Conservation (phyloP, 805 yeast genomes). For the Monosporozyma servazzii region DNA sequence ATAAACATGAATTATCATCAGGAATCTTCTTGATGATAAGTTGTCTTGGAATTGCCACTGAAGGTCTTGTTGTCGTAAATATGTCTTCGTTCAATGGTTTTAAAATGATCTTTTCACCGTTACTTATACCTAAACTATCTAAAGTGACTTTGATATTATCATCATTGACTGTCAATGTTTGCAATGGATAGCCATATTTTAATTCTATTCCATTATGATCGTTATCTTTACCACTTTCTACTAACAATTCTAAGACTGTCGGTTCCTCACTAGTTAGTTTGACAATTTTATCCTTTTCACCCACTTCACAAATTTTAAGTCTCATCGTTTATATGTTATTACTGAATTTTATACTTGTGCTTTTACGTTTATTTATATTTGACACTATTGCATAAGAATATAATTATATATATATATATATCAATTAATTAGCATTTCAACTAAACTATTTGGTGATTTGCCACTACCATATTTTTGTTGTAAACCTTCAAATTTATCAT, state of each 20-base stretch:
- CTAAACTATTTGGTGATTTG: neutral
- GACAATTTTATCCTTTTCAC: constrained; percentile 26
- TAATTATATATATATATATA: neutral
- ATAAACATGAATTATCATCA: constrained; percentile 72
- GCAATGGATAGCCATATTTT: constrained; percentile 58
- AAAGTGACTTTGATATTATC: constrained; percentile 16
- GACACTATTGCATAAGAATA: no score
- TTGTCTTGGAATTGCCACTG: neutral
- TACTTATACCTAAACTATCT: constrained; percentile 36
- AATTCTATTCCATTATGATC: constrained; percentile 21
- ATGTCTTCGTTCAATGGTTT: neutral
- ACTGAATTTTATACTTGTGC: neutral
- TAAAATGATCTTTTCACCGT: constrained; percentile 16
- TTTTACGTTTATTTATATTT: no score
- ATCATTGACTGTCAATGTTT: constrained; percentile 29
- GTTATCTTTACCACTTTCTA: constrained; percentile 8
- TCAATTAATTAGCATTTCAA: neutral
- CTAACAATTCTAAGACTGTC: constrained; percentile 29
- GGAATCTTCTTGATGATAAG: constrained; percentile 51
- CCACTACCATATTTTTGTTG: neutral
- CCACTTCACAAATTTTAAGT: constrained; percentile 29
- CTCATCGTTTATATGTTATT: constrained; percentile 24
- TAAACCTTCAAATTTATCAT: neutral
- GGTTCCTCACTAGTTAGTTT: constrained; percentile 30
- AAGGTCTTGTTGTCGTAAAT: neutral